Conservation (phyloP, 192 early-diverging fungal species). For the Coemansia sp. region DNA sequence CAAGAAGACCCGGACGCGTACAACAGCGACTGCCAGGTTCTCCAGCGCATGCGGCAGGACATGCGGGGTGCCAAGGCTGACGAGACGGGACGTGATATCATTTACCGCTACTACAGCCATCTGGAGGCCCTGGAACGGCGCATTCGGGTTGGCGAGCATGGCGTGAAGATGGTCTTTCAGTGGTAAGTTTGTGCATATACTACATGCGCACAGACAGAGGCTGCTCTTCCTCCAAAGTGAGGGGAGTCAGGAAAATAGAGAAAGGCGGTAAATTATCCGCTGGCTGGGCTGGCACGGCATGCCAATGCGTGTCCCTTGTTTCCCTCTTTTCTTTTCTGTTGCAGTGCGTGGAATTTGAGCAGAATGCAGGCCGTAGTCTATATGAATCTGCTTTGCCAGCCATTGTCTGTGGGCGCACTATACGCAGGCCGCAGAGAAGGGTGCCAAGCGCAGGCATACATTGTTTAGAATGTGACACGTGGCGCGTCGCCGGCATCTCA, state of each 20-base stretch:
- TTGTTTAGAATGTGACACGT: neutral
- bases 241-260: constrained; percentile 1
- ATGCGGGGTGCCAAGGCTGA: constrained; percentile 94
- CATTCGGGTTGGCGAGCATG: constrained; percentile 90
- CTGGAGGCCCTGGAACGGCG: constrained; percentile 90
- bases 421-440: neutral
- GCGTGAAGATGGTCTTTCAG: constrained; percentile 84
- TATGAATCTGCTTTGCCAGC: constrained; percentile 2
- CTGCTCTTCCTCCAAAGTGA: neutral
- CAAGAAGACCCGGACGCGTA: constrained; percentile 95
- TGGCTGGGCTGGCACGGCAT: neutral
- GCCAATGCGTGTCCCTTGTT: neutral
- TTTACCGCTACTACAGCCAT: constrained; percentile 97
- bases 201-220: neutral
- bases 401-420: constrained; percentile 1
- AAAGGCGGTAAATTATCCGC: constrained; percentile 9
- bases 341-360: constrained; percentile 6
- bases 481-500: neutral
- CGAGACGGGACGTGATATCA: constrained; percentile 85
- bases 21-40: constrained; percentile 72
- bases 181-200: constrained; percentile 64
- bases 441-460: neutral
- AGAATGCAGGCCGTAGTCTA: constrained; percentile 1
- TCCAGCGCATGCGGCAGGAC: constrained; percentile 93
- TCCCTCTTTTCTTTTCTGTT: neutral